A percentile compares a stretch with the other conserved stretches of the same genome.
Conservation (phyloP, 441 rosid genomes). For the Euphorbia schlechtendalii region DNA sequence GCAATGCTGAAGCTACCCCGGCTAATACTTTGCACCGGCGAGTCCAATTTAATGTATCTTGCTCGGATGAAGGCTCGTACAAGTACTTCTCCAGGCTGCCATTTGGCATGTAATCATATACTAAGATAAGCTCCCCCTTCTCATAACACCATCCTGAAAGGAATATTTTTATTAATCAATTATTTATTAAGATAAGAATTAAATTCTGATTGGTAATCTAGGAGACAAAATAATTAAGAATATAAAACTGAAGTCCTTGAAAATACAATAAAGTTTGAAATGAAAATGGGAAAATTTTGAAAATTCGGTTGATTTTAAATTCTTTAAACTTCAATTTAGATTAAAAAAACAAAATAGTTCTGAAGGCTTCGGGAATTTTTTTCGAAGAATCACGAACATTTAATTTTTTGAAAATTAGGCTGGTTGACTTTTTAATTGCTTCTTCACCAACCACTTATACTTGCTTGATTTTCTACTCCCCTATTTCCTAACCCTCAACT, state of each 20-base stretch:
- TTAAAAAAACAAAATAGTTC: too few relatives aligned
- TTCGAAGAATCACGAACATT: too few relatives aligned
- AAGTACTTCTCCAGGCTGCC: constrained; percentile 49
- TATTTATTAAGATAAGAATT: background rate
- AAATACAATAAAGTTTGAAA: background rate
- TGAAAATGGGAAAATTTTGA: background rate
- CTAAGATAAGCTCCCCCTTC: constrained; percentile 42
- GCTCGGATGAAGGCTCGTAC: constrained; percentile 17
- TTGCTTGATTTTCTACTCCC: too few relatives aligned
- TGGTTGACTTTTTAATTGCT: too few relatives aligned
- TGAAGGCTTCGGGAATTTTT: background rate
- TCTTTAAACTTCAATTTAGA: background rate
- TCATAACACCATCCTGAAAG: constrained; percentile 51
- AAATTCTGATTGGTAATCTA: background rate
- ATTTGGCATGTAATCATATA: constrained; percentile 53
- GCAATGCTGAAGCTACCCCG: constrained; percentile 49
- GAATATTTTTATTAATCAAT: background rate
- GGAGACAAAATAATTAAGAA: background rate
- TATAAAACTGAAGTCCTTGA: background rate
- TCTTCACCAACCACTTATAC: too few relatives aligned
- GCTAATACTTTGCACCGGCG: constrained; percentile 33
- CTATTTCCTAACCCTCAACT: too few relatives aligned
- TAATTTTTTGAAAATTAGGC: too few relatives aligned
- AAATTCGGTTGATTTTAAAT: background rate
- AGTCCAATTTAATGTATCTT: constrained; percentile 28